Percentiles rank a stretch among this genome's conserved stretches.
Conservation (phyloP, 2,329 filamentous ascomycete species). For the Alternaria solani region DNA sequence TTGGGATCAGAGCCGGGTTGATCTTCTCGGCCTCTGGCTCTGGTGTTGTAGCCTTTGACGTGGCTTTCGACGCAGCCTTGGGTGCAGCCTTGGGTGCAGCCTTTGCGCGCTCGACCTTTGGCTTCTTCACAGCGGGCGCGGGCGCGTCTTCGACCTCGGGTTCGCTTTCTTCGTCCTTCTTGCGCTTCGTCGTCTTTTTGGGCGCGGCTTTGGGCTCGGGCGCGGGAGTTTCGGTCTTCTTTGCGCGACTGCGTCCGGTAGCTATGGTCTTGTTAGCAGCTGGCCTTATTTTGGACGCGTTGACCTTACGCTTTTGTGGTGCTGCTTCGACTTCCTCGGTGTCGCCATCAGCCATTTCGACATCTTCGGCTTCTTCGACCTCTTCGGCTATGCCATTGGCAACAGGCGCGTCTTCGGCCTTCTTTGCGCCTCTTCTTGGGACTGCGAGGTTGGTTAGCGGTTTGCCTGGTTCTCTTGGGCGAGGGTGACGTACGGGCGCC, state of each 20-base stretch:
- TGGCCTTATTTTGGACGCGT: slow-evolving; percentile 16
- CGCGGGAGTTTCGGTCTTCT: slow-evolving; percentile 36
- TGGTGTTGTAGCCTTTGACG: slow-evolving; percentile 19
- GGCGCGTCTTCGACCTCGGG: slow-evolving; percentile 26
- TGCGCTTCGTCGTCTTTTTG: slow-evolving; percentile 39
- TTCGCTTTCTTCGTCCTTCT: slow-evolving; percentile 41
- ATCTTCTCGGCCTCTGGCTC: slow-evolving; percentile 21
- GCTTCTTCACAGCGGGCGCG: slow-evolving; percentile 36
- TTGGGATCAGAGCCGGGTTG: slow-evolving; percentile 24
- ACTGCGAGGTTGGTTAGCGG: slow-evolving; percentile 27
- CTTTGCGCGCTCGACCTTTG: slow-evolving; percentile 29
- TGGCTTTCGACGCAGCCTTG: slow-evolving; percentile 20
- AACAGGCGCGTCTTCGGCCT: slow-evolving; percentile 28
- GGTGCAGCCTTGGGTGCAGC: slow-evolving; percentile 24
- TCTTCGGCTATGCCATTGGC: slow-evolving; percentile 22
- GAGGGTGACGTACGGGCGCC: slow-evolving; percentile 41
- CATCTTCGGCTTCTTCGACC: slow-evolving; percentile 11
- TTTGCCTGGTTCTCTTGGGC: slow-evolving; percentile 17
- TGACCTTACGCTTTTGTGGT: slow-evolving; percentile 24
- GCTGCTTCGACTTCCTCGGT: slow-evolving; percentile 11
- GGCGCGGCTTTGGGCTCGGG: slow-evolving; percentile 23
- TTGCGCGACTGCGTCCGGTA: slow-evolving; percentile 36
- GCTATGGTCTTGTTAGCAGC: slow-evolving; percentile 23
- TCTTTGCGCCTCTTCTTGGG: slow-evolving; percentile 36
- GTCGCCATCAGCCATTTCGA: slow-evolving; percentile 11